phyloP scores from a whole-genome alignment of 352 stramenopile species.

The Globisporangium okanoganense region DNA sequence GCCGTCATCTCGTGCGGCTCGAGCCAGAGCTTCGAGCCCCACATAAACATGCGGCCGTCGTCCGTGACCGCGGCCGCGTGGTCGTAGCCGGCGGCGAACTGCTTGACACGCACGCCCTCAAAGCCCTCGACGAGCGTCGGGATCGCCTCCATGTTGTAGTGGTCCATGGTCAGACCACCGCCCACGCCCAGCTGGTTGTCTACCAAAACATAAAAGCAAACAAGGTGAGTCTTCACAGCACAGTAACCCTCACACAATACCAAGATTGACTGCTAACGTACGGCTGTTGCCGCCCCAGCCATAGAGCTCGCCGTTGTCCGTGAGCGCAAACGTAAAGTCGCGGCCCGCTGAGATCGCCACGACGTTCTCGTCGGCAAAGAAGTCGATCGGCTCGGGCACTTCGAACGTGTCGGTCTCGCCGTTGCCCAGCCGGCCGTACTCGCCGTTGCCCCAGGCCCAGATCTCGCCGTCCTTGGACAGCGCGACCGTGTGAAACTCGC shows the following conservation, averaged over 20 bases:
- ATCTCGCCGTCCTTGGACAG: constrained; percentile 88
- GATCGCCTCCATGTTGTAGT: constrained; percentile 93
- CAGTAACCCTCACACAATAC: not conserved
- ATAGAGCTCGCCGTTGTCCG: constrained; percentile 81
- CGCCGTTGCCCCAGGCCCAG: constrained; percentile 89
- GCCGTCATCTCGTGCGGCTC: constrained; percentile 90
- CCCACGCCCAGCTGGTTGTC: constrained; percentile 89
- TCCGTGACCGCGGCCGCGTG: constrained; percentile 88
- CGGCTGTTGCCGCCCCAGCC: constrained; percentile 92
- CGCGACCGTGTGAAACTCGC: constrained; percentile 89
- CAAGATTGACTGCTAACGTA: constrained; percentile 30
- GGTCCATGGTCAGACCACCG: constrained; percentile 87
- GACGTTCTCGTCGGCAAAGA: constrained; percentile 72
- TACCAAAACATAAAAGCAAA: constrained; percentile 15
- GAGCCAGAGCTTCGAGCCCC: constrained; percentile 89
- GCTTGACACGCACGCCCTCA: constrained; percentile 51
- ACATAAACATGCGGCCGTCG: constrained; percentile 76
- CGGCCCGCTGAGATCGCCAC: constrained; percentile 74
- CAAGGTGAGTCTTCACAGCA: not conserved
- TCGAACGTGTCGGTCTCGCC: constrained; percentile 80
- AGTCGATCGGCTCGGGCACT: constrained; percentile 81
- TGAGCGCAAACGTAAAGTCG: constrained; percentile 89
- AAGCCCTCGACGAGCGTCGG: constrained; percentile 84
- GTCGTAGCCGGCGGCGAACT: constrained; percentile 92
- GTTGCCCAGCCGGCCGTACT: constrained; percentile 91